Evolutionary conservation across 495 filamentous ascomycete species (phyloP).

Genomic region (Penicillium daleae): DNA sequence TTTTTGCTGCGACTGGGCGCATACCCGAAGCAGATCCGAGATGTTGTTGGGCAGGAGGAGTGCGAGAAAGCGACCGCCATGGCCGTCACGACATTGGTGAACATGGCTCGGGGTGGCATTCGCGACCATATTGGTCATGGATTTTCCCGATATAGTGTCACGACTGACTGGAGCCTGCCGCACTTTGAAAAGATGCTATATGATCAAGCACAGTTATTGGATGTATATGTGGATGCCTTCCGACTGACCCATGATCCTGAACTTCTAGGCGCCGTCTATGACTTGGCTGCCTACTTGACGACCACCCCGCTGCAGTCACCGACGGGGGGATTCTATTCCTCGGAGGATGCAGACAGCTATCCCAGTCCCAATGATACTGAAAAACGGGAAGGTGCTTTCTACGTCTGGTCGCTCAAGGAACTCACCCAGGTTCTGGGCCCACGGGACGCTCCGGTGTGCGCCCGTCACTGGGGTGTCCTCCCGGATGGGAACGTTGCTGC

Average conservation of each 20-base stretch:
- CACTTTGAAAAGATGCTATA: constrained; percentile 99
- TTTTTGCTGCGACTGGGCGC: constrained; percentile 79
- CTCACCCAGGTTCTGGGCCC: constrained; percentile 76
- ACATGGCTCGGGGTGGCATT: constrained; percentile 85
- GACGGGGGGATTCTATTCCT: constrained; percentile 81
- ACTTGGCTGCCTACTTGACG: constrained; percentile 82
- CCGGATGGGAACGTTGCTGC: constrained; percentile 86
- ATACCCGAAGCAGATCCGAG: constrained; percentile 72
- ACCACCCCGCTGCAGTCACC: constrained; percentile 62
- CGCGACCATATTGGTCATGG: constrained; percentile 92
- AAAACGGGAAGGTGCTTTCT: constrained; percentile 92
- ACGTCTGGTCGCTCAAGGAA: constrained; percentile 91
- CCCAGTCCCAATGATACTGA: constrained; percentile 74
- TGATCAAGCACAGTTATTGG: constrained; percentile 87
- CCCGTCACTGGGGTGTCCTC: constrained; percentile 84
- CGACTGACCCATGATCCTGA: constrained; percentile 69
- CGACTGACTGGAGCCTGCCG: constrained; percentile 86
- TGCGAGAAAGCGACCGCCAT: constrained; percentile 76
- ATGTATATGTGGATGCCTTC: constrained; percentile 88
- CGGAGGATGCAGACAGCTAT: constrained; percentile 91
- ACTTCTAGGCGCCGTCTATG: constrained; percentile 78
- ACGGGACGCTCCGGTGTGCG: constrained; percentile 72
- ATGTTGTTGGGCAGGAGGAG: constrained; percentile 84
- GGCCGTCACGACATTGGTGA: constrained; percentile 78
- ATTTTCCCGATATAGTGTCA: constrained; percentile 89